Evolutionary conservation across 2,329 filamentous ascomycete species (phyloP), one percentile per base, ranked within the genome.

Genomic region (Colletotrichum australisinense): DNA sequence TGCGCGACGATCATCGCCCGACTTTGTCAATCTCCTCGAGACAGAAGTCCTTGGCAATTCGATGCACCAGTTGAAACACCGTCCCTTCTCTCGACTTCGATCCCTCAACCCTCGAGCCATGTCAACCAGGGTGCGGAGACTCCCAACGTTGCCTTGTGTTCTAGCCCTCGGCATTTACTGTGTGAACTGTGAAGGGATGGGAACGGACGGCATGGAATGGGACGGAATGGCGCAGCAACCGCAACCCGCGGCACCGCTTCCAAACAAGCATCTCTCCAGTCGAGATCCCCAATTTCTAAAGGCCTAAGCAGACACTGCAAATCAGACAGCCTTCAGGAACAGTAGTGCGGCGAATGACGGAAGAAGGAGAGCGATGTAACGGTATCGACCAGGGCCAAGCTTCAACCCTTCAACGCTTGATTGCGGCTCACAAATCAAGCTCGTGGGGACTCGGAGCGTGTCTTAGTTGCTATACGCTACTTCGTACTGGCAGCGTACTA

Each of bases 11-110:
- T 63, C 62, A 71, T 65, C 60, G 26, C 60, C 56, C 62, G 38
- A 57, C 28, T 55, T 57, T 62, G 67, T 57, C 65, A 58, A 73
- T 66, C 46, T 71, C 49, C 58, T 71, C 71, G 62, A 65, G 60
- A 73, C 71, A 46, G 30, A 38, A 12, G 56, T 24, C 67, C 71
- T 73, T 63, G 71, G 67, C 67, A 66, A 56, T 73, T 57, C 60
- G 71, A 66, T 62, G 71, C 71, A 62, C 49, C 26, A 66, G 71
- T 73, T 70, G 71, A 73, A 73, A 73, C 71, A 52, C 71, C 55
- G 35, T 57, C 59, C 49, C 53, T 58, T 55, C 35, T 59, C 38
- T 58, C 30, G 24, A 26, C 57, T 42, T 11, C 32, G 59, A 11
- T 35, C 19, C 32, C 32, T 60, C 46, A 19, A 53, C 24, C 42